These are phyloP conservation scores for Tylopilus intermedius DNA, from an alignment of 768 basidiomycete genomes.

Conservation along the genomic window DNA sequence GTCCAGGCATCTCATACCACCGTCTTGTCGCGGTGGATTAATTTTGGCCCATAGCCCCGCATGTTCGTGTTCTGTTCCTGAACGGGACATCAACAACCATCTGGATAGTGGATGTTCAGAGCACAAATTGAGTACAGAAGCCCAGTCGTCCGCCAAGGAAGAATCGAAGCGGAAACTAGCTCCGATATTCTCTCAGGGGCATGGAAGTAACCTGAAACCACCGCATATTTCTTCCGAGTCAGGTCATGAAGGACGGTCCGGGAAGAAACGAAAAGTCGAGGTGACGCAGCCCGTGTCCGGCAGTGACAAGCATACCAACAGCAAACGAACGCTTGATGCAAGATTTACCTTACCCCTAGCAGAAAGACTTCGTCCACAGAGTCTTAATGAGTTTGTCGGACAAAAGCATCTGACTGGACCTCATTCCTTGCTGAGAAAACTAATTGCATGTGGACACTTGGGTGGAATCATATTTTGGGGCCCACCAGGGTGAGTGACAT, in stretches of 20 bases:
- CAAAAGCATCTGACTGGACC: conserved; percentile 59
- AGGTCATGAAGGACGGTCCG: conserved; percentile 11
- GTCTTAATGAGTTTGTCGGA: conserved; percentile 65
- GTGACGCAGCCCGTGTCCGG: conserved; percentile 7
- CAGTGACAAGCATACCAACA: conserved; percentile 18
- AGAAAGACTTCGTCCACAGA: conserved; percentile 63
- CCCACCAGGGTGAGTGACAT: conserved; percentile 52
- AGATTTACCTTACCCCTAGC: conserved; percentile 53
- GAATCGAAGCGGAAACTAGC: conserved; percentile 31
- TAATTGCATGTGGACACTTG: conserved; percentile 45
- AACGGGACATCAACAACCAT: conserved; percentile 45
- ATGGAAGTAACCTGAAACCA: conserved; percentile 5
- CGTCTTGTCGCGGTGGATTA: background rate
- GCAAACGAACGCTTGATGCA: conserved; percentile 13
- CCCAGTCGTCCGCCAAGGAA: conserved; percentile 7
- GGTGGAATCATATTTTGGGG: conserved; percentile 73
- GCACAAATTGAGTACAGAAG: conserved; percentile 4
- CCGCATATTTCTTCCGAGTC: conserved; percentile 15
- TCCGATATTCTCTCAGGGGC: conserved; percentile 37
- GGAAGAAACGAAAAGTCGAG: conserved; percentile 29
- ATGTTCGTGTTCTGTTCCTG: conserved; percentile 40
- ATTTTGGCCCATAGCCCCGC: conserved; percentile 38
- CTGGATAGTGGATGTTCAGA: conserved; percentile 44
- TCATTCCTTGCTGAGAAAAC: conserved; percentile 50
- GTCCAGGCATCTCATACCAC: conserved; percentile 6